Base-by-base conservation (phyloP, 1,139 yeast species). In the Diutina catenulata region DNA sequence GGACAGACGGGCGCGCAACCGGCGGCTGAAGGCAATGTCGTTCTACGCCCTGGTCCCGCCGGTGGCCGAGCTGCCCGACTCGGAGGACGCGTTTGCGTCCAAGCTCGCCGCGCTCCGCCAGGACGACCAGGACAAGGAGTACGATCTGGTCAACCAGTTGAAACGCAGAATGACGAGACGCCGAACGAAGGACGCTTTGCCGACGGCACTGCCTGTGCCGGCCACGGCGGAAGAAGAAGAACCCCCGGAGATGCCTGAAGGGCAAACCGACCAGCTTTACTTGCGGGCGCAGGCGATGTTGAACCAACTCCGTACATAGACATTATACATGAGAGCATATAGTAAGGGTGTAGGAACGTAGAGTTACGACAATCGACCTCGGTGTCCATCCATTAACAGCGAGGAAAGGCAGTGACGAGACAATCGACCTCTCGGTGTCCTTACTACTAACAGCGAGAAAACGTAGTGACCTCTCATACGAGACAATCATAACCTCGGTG, bases 71-170 rank as follows among this genome's bases (percentile, higher is more conserved):
- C 49, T 62, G 1, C 36, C 51, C 16, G 64, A 60, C 22, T 55
- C 56, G 15, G 42, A 52, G 37, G 28, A 9, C 15, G 29, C 13
- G 6, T n/a, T 13, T 4, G 24, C 20, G 20, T 10, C 29, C 13
- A 33, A 15, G 11, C 11, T 15, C 28, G 14, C 13, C 28, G 28
- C 23, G 14, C 25, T 33, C 14, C 4, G 19, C n/a, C 25, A 20
- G 9, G 43, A 23, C 14, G 20, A 24, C 10, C 19, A 33, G 14
- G 15, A 25, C 27, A 15, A 25, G 20, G 62, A 61, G 36, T 66
- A 66, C 43, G 70, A 63, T 37, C 65, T 70, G 46, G 70, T 67
- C 7, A 60, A 53, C 42, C 44, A 52, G 35, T 51, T 66, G 39
- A 62, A 61, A 44, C 48, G 68, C 41, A 50, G 72, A 43, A 44